These are phyloP conservation scores for Trypanosomatidae sp. DNA, from an alignment of 208 protist species.

Conservation along the genomic window DNA sequence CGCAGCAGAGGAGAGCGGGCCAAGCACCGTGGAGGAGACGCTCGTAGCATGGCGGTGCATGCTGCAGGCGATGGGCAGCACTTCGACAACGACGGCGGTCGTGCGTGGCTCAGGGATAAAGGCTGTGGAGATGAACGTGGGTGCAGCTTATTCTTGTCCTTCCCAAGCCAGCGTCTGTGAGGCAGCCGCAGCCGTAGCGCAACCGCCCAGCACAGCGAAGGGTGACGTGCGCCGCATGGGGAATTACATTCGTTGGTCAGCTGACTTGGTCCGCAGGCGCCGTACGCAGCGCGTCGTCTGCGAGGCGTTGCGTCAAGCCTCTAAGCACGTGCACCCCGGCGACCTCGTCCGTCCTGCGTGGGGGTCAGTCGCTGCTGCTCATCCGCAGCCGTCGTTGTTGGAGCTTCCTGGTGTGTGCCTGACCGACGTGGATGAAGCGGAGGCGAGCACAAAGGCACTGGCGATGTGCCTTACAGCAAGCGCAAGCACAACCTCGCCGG, in stretches of 20 bases:
- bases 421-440: neutral
- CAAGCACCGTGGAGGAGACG: constrained; percentile 1
- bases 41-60: constrained; percentile 16
- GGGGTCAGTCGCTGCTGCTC: neutral
- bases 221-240: neutral
- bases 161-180: neutral
- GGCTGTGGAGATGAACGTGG: neutral
- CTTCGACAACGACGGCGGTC: neutral
- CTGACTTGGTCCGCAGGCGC: neutral
- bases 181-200: neutral
- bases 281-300: constrained; percentile 14
- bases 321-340: constrained; percentile 7
- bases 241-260: constrained; percentile 14
- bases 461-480: neutral
- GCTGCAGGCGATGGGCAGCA: constrained; percentile 7
- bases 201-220: neutral
- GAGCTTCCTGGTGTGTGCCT: neutral
- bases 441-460: neutral
- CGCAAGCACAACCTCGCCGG: neutral
- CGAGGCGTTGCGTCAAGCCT: constrained; percentile 15
- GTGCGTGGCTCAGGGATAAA: neutral
- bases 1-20: neutral
- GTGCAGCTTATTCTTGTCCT: neutral
- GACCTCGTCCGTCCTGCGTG: constrained; percentile 16
- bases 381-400: neutral